Conservation (phyloP, 352 stramenopile species). For the Globisporangium spinosum region DNA sequence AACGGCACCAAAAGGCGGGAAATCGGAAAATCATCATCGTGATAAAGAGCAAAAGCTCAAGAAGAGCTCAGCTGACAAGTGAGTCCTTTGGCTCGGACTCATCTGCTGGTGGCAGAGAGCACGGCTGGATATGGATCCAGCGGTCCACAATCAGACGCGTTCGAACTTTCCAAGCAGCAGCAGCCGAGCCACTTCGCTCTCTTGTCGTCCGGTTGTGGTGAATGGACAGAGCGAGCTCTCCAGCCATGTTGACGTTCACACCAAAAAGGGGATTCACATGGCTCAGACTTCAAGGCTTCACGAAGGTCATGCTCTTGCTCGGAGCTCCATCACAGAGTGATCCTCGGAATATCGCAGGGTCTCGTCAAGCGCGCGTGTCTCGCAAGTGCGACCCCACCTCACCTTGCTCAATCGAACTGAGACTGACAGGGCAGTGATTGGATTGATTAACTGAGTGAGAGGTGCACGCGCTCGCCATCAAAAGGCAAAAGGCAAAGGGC, state of each 20-base stretch:
- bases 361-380: not conserved
- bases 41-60: not conserved
- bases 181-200: constrained; percentile 3
- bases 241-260: constrained; percentile 1
- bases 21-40: not conserved
- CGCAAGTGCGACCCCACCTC: not conserved
- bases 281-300: constrained; percentile 1
- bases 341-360: not conserved
- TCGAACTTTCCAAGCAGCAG: constrained; percentile 6
- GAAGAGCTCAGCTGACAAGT: not conserved
- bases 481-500: not conserved
- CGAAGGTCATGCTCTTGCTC: not conserved
- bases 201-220: constrained; percentile 1
- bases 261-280: not conserved
- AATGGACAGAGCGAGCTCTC: not conserved
- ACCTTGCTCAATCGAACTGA: not conserved
- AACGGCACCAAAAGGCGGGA: not conserved
- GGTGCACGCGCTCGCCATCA: not conserved
- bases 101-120: constrained; percentile 1
- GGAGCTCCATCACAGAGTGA: not conserved
- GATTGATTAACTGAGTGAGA: not conserved
- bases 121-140: not conserved
- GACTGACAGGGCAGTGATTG: not conserved
- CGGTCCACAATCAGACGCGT: not conserved
- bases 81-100: not conserved